Conservation (phyloP, 305 asterid genomes). For the Fraxinus paxiana region DNA sequence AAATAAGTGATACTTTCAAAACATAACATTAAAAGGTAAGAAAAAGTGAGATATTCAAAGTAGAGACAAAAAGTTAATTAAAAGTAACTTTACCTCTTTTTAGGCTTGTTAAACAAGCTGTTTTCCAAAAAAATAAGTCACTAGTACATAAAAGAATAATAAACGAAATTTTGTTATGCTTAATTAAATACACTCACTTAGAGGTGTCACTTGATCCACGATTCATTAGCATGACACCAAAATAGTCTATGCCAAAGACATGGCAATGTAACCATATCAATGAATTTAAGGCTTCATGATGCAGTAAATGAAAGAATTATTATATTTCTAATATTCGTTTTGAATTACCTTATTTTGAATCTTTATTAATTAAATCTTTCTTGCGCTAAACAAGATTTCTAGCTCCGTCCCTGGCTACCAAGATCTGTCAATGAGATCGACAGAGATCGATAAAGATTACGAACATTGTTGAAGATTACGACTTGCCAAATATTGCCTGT, state of each 20-base stretch:
- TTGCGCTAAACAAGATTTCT: not conserved
- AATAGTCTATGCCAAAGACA: not conserved
- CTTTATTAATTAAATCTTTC: not conserved
- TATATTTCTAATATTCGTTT: not conserved
- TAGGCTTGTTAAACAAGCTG: not conserved
- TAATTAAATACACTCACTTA: not conserved
- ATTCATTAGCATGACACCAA: not conserved
- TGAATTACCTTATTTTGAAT: not conserved
- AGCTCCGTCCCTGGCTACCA: not conserved
- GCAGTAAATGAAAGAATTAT: not conserved
- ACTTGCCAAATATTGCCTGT: not conserved
- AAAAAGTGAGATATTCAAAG: not conserved
- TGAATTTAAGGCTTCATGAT: not conserved
- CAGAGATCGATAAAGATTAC: not conserved
- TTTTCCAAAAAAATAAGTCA: not conserved
- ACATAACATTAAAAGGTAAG: not conserved
- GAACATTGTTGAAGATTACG: not conserved
- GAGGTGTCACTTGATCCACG: not conserved
- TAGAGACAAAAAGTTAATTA: not conserved
- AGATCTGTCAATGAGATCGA: not conserved
- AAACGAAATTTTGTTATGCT: not conserved
- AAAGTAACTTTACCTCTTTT: not conserved
- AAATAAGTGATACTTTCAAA: not conserved
- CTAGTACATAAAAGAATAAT: not conserved
- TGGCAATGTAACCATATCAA: not conserved